Base-by-base conservation (phyloP, 2,329 filamentous ascomycete species). In the Cadophora sp. region DNA sequence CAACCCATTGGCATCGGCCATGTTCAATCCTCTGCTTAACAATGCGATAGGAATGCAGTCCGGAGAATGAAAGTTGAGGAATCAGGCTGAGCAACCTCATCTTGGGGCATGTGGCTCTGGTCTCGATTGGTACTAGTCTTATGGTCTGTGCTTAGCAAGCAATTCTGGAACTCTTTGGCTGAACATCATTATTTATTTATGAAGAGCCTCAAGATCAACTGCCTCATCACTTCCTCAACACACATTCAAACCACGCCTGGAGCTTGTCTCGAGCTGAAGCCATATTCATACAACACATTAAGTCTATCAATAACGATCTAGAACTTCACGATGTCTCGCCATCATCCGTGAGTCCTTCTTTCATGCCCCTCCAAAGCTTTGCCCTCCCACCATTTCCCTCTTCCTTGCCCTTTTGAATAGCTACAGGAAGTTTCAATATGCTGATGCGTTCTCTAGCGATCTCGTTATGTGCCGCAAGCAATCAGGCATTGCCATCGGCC, bases 401-500 rank as follows among this genome's bases (percentile, higher is more conserved):
- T 16, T 39, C 59, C 16, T 13, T 50, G n/a, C 24, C 27, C 30
- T 14, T 20, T 45, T 20, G n/a, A 18, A 18, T 18, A 13, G 14
- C 36, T 22, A 30, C 14, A 30, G 30, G 16, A 59, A 70, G 62
- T 64, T 60, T 16, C 55, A 65, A 67, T 36, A 50, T 69, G n/a
- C 67, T 66, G 60, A 73, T 67, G 64, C 41, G 59, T 41, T 59
- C 53, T 64, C 20, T 78, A 93, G 91, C 81, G 96, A 99, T 85
- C 90, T 99, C 74, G 96, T 99, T 76, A 98, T 98, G 95, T 99
- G 96, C 88, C 94, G 95, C 84, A 99, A 99, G 84, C 95, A 97
- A 80, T 86, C 95, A 68, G 96, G 96, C 82, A 97, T 98, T 79
- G 92, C 94, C 76, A 97, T 99, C 87, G 96, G 96, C 79, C 94